Conservation (phyloP, 768 basidiomycete species). For the Termitomyces sp. region DNA sequence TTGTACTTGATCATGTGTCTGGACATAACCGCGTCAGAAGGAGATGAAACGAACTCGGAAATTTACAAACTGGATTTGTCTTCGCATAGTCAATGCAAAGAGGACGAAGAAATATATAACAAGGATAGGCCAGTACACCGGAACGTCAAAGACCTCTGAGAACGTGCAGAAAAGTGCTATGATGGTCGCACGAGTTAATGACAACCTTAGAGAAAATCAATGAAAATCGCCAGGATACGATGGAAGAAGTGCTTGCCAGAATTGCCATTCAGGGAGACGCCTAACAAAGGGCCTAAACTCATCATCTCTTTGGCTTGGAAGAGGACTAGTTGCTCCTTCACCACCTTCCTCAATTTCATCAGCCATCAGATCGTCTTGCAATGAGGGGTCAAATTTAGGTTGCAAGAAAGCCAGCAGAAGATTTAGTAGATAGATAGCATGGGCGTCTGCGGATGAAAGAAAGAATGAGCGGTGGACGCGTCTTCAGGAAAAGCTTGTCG, state of each 20-base stretch:
- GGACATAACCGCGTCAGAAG: conserved; percentile 1
- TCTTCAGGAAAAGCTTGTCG: conserved; percentile 24
- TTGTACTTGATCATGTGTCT: conserved; percentile 99
- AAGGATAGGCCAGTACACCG: conserved; percentile 99
- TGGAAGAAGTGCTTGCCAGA: conserved; percentile 55
- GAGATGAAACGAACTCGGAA: neutral
- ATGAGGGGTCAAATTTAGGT: conserved; percentile 95
- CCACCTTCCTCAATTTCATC: conserved; percentile 96
- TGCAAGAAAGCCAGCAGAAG: conserved; percentile 96
- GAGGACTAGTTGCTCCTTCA: conserved; percentile 38
- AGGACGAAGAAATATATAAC: conserved; percentile 95
- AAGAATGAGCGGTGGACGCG: conserved; percentile 8
- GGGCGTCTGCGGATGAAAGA: conserved; percentile 53
- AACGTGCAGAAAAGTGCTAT: conserved; percentile 77
- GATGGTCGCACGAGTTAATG: conserved; percentile 83
- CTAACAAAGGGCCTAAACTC: conserved; percentile 98
- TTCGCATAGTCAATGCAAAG: conserved; percentile 91
- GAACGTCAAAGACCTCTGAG: conserved; percentile 87
- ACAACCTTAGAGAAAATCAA: conserved; percentile 57
- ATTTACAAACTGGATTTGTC: conserved; percentile 84
- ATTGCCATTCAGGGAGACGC: conserved; percentile 94
- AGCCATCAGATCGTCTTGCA: conserved; percentile 89
- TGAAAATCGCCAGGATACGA: neutral
- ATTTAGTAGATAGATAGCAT: conserved; percentile 94
- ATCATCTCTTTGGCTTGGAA: conserved; percentile 76